These are phyloP conservation scores for Brassica carinata DNA, from an alignment of 345 rosid species.

Conservation along the genomic window DNA sequence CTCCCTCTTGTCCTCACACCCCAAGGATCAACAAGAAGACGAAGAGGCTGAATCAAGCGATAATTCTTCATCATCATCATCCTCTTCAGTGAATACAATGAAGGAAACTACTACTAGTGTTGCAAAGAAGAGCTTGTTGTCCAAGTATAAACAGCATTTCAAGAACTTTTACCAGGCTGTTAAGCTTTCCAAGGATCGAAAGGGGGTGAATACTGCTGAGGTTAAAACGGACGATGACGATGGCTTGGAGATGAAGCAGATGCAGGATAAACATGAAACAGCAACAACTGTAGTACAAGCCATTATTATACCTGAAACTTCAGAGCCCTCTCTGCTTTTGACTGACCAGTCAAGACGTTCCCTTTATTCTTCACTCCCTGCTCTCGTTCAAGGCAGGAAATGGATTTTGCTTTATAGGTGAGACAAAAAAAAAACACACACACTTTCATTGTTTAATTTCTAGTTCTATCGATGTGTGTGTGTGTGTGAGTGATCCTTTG, in stretches of 20 bases:
- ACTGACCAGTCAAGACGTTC: constrained; percentile 59
- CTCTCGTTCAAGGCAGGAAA: constrained; percentile 85
- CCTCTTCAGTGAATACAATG: constrained; percentile 32
- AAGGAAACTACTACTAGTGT: constrained; percentile 50
- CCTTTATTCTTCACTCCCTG: constrained; percentile 80
- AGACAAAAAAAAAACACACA: background rate
- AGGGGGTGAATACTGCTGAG: constrained; percentile 40
- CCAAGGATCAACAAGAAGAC: constrained; percentile 44
- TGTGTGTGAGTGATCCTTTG: constrained; percentile 18
- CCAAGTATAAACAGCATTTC: constrained; percentile 74
- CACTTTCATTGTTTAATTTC: background rate
- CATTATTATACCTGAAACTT: constrained; percentile 44
- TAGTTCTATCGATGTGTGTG: background rate
- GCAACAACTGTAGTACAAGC: constrained; percentile 30
- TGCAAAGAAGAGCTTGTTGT: constrained; percentile 63
- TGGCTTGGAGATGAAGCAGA: constrained; percentile 64
- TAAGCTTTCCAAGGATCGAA: constrained; percentile 53
- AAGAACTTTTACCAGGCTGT: constrained; percentile 60
- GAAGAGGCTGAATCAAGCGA: constrained; percentile 47
- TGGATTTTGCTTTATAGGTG: constrained; percentile 97
- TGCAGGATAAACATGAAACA: constrained; percentile 46
- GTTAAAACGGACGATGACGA: constrained; percentile 45
- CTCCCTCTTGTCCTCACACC: constrained; percentile 66
- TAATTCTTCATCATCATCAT: constrained; percentile 37
- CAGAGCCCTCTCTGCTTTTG: constrained; percentile 90